phyloP scores from a whole-genome alignment of 2,329 filamentous ascomycete species.

The Huntiella decipiens region DNA sequence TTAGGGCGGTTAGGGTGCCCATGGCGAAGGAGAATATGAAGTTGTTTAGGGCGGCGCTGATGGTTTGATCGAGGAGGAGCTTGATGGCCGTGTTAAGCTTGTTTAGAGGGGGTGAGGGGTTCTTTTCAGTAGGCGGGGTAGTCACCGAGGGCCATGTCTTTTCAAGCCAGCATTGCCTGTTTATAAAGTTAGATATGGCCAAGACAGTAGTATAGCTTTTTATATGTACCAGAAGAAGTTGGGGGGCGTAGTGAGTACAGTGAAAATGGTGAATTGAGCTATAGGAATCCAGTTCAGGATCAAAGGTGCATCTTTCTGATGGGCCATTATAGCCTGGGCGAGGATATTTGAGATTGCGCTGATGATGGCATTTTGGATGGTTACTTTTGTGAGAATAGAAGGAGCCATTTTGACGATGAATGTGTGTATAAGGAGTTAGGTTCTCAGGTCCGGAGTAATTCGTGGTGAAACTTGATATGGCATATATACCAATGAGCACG shows the following conservation, averaged over 20 bases:
- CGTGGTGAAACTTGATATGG: too few relatives aligned
- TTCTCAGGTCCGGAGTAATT: too few relatives aligned
- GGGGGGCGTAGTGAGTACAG: slow-evolving; percentile 53
- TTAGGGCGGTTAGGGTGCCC: slow-evolving; percentile 33
- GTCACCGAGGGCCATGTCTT: slow-evolving; percentile 46
- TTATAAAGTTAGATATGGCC: background rate
- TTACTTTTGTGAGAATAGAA: slow-evolving; percentile 38
- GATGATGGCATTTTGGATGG: slow-evolving; percentile 46
- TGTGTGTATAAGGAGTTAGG: too few relatives aligned
- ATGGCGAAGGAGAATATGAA: slow-evolving; percentile 42
- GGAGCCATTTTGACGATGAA: slow-evolving; percentile 7
- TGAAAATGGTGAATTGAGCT: slow-evolving; percentile 59
- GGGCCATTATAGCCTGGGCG: slow-evolving; percentile 50
- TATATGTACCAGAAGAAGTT: slow-evolving; percentile 61
- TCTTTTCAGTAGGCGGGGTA: slow-evolving; percentile 18
- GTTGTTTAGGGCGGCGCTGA: slow-evolving; percentile 47
- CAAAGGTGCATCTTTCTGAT: slow-evolving; percentile 32
- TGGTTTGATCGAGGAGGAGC: slow-evolving; percentile 47
- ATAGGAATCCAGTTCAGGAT: slow-evolving; percentile 47
- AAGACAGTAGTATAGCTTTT: background rate
- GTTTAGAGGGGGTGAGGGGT: slow-evolving; percentile 22
- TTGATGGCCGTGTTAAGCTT: slow-evolving; percentile 47
- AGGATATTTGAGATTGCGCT: slow-evolving; percentile 51
- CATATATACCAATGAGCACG: too few relatives aligned
- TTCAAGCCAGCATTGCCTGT: slow-evolving; percentile 59